Percentiles rank a stretch among this genome's conserved stretches.
Evolutionary conservation across 345 rosid genomes (phyloP).

Genomic region (Zanthoxylum bungeanum): DNA sequence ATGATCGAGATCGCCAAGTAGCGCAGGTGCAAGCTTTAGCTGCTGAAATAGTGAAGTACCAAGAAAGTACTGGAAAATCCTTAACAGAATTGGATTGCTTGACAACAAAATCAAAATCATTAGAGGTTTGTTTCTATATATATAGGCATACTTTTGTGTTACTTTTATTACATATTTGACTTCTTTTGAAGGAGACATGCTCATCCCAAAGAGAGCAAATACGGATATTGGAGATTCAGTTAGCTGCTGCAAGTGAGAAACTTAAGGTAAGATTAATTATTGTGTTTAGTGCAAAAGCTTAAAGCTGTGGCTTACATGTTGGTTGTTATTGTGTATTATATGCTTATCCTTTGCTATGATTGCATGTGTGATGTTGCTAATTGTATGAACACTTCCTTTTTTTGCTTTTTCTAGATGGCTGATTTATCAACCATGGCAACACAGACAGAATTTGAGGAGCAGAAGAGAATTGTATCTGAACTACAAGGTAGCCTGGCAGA

Average conservation of each 20-base stretch:
- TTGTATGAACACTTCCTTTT: not conserved
- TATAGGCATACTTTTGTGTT: not conserved
- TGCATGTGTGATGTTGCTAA: not conserved
- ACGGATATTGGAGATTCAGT: constrained; percentile 49
- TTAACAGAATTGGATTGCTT: constrained; percentile 57
- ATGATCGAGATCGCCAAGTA: constrained; percentile 79
- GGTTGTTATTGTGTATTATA: not conserved
- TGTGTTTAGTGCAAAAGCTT: too few relatives aligned
- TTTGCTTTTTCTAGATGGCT: constrained; percentile 39
- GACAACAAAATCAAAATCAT: constrained; percentile 50
- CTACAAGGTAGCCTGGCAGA: constrained; percentile 59
- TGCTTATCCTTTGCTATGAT: not conserved
- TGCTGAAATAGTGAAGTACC: constrained; percentile 50
- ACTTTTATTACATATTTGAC: constrained; percentile 1
- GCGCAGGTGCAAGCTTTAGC: constrained; percentile 53
- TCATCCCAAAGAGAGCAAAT: constrained; percentile 72
- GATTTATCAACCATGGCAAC: constrained; percentile 52
- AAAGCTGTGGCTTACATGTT: not conserved
- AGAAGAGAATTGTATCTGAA: constrained; percentile 34
- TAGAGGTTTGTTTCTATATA: constrained; percentile 57
- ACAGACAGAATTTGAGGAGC: constrained; percentile 51
- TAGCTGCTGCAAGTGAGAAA: constrained; percentile 71
- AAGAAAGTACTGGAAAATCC: constrained; percentile 78
- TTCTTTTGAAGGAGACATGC: constrained; percentile 63
- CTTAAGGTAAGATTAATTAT: constrained; percentile 82